Percentiles rank a stretch among this genome's conserved stretches.
Conservation (phyloP, 1,284 basidiomycete genomes). For the Cutaneotrichosporon cutaneum region DNA sequence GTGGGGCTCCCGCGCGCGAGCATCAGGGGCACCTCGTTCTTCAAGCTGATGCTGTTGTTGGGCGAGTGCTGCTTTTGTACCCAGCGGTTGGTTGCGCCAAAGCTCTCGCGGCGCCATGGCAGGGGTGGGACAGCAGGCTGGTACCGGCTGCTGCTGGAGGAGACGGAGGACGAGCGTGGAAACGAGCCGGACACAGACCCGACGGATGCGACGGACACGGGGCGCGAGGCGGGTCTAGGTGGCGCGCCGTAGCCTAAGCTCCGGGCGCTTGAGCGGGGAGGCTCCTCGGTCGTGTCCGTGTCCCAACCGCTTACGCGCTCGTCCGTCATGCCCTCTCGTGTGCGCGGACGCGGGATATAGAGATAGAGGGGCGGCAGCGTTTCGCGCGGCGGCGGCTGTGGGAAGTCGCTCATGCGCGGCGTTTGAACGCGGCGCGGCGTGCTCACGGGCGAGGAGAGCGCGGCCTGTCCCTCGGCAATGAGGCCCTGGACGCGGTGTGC, state of each 20-base stretch:
- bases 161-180: conserved; percentile 1
- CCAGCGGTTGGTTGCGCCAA: conserved; percentile 12
- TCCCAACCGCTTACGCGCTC: background rate
- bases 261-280: background rate
- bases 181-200: conserved; percentile 1
- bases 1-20: background rate
- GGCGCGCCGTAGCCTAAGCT: background rate
- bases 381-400: background rate
- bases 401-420: background rate
- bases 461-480: conserved; percentile 17
- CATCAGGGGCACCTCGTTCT: background rate
- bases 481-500: conserved; percentile 17
- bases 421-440: background rate
- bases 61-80: conserved; percentile 18
- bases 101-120: conserved; percentile 19
- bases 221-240: background rate
- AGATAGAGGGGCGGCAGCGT: background rate
- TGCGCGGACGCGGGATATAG: background rate
- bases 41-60: background rate
- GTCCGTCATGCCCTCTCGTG: background rate
- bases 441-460: conserved; percentile 11
- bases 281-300: conserved; percentile 4
- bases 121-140: conserved; percentile 14
- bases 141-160: conserved; percentile 5
- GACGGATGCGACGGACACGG: background rate